phyloP scores from a whole-genome alignment of 1,139 yeast genomes.

The Pneumocystis wakefieldiae region DNA sequence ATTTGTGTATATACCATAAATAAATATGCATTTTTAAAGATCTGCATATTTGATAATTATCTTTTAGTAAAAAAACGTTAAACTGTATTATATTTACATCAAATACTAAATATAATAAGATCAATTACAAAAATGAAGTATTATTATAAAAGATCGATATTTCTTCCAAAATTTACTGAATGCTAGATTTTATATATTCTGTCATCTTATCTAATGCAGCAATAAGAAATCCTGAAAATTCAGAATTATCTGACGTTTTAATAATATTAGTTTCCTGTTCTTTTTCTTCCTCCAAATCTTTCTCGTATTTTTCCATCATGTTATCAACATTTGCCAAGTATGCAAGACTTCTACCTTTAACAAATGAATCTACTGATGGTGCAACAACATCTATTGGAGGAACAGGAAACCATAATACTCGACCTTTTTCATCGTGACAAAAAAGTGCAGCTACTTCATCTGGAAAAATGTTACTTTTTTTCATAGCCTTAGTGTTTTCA shows the following conservation, averaged over 20 bases:
- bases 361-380: slow-evolving; percentile 4
- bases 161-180: neutral
- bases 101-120: neutral
- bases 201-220: neutral
- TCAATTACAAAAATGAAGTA: neutral
- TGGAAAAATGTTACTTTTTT: slow-evolving; percentile 9
- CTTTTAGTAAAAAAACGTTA: no score
- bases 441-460: slow-evolving; percentile 14
- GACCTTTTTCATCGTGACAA: slow-evolving; percentile 15
- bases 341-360: neutral
- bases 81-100: neutral
- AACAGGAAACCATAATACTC: slow-evolving; percentile 18
- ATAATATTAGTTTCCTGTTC: neutral
- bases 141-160: neutral
- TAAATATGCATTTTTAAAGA: neutral
- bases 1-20: neutral
- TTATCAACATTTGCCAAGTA: slow-evolving; percentile 5
- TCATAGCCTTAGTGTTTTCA: neutral
- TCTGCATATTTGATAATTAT: neutral
- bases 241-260: neutral
- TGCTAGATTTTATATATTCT: neutral
- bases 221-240: neutral
- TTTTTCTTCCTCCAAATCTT: neutral
- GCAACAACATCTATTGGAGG: slow-evolving; percentile 17
- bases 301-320: neutral